Evolutionary conservation across 257 asterid species (phyloP), one percentile per base, ranked within the genome.

Genomic region (Buddleja alternifolia): DNA sequence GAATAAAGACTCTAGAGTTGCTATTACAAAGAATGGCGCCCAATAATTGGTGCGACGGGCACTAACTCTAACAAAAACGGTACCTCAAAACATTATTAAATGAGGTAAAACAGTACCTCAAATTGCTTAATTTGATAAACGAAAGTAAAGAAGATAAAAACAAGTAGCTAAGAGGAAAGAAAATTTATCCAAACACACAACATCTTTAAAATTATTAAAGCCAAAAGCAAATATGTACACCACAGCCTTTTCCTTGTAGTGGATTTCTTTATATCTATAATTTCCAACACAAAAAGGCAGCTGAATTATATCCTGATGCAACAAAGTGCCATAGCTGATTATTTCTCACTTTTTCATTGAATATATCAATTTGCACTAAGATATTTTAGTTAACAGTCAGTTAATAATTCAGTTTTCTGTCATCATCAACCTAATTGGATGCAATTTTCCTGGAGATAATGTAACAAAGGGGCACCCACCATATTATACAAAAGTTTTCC

Each of bases 371-470:
- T 62, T 63, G 53, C 60, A 53, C 73, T 37, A 24, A 25, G 64
- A 71, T 73, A 68, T 72, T 81, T 74, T 20, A 34, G 62, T 57
- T 41, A 66, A 51, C 59, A 63, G 29, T 50, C 45, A 36, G 55
- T 59, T 65, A 21, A 57, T 20, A 10, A 70, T 45, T 37, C 57
- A 19, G n/a, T 61, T 23, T n/a, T 52, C 11, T 7, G 42, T 48
- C 6, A 63, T 50, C 42, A 6, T 37, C 37, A 9, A 51, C 45
- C 41, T 63, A 53, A 81, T 64, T 65, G 59, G 77, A 40, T 71
- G 76, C 79, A 69, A 71, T 34, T 71, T 80, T 69, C 48, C 71
- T 75, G 81, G 85, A 69, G 76, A 74, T 78, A 84, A 81, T 75
- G 78, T 64, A 73, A 74, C 64, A 15, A 50, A 75, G 75, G 55